Evolutionary conservation across 768 basidiomycete species (phyloP), one percentile per base, ranked within the genome.

Genomic region (Zangia roseola): DNA sequence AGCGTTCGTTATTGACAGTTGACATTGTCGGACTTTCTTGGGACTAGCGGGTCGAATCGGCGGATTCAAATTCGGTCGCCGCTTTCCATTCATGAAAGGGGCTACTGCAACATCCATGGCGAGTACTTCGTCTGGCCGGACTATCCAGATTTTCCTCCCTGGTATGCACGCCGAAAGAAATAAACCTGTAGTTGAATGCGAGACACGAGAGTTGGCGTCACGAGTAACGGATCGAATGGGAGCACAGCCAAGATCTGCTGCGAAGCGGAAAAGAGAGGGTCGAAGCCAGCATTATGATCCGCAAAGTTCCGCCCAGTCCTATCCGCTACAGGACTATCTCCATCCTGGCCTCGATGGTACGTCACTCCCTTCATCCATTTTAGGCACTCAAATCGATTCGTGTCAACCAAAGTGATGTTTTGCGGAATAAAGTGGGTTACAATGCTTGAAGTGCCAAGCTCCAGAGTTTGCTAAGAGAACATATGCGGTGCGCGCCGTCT

Each of bases 341-440:
- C 62, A 64, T 17, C 58, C 69, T 25, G 74, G 71, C 20, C 73
- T 90, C 2, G 83, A 88, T 45, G 74, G 88, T 88, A 56, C 38
- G 72, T 55, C 31, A 17, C 40, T n/a, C 20, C 30, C 17, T 57
- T 36, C 45, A 31, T 0, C 6, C 19, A 9, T 17, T 30, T 28
- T 39, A 34, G 16, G 17, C 19, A 17, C 47, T 43, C 16, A 35
- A 19, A 34, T 39, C 6, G 7, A 14, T 49, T 4, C 38, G 21
- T 42, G 37, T 6, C 20, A n/a, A 25, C 16, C 6, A 23, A 25
- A 92, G 89, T 92, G 20, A 55, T 91, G 13, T 91, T 93, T 55
- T 91, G 88, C 59, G 91, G 91, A 8, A 90, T 93, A 41, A 94
- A 91, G 90, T 90, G 53, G 45, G 75, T 53, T n/a, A 14, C 40